phyloP scores from a whole-genome alignment of 345 rosid species.

The Lepidium aucheri region DNA sequence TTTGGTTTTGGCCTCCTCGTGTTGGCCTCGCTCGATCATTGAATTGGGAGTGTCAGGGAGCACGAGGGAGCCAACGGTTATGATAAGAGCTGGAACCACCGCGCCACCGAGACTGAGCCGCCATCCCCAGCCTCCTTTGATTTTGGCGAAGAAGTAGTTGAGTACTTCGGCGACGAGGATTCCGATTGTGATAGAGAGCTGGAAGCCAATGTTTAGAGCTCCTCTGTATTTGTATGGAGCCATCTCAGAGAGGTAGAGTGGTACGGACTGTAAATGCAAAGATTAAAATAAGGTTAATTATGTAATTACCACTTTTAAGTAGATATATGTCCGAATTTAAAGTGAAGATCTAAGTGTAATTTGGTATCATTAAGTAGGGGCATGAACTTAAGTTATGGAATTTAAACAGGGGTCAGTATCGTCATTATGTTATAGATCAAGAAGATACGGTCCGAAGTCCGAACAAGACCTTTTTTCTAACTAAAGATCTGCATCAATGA shows the following conservation, averaged over 20 bases:
- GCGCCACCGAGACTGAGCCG: conserved; percentile 91
- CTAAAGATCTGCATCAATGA: neutral
- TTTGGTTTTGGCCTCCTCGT: conserved; percentile 48
- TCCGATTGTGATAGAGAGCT: conserved; percentile 82
- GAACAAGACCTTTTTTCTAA: conserved; percentile 12
- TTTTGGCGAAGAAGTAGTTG: conserved; percentile 80
- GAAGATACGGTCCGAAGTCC: conserved; percentile 13
- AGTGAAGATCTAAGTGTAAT: neutral
- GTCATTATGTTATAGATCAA: neutral
- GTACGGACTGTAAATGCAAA: conserved; percentile 62
- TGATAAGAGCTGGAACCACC: conserved; percentile 90
- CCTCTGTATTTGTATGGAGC: conserved; percentile 97
- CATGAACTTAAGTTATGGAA: neutral
- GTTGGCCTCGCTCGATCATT: conserved; percentile 79
- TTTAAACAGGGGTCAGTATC: neutral
- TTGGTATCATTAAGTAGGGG: neutral
- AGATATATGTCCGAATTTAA: neutral
- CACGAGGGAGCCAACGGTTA: conserved; percentile 62
- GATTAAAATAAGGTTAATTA: neutral
- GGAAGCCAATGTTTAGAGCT: conserved; percentile 85
- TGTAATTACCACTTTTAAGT: conserved; percentile 5
- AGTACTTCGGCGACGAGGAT: conserved; percentile 72
- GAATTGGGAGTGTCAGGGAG: conserved; percentile 97
- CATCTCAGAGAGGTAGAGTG: conserved; percentile 94
- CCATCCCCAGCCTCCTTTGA: conserved; percentile 92